phyloP scores from a whole-genome alignment of 140 eudicot species.

The Oenanthe javanica region DNA sequence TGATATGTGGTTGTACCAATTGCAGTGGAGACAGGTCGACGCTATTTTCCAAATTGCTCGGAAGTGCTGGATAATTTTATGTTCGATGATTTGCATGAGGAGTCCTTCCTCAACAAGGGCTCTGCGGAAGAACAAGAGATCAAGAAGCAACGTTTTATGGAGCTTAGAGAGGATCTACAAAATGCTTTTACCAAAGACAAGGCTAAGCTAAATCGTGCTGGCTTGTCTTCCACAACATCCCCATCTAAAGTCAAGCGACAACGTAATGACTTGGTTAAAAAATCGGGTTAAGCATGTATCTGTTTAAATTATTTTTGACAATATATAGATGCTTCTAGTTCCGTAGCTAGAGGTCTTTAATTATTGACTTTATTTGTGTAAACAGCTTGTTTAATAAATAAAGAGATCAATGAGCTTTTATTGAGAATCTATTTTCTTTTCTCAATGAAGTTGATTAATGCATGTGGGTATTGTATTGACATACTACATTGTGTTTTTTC shows the following conservation, averaged over 20 bases:
- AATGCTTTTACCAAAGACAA: slow-evolving; percentile 58
- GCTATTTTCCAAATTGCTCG: slow-evolving; percentile 61
- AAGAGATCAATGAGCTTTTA: no score
- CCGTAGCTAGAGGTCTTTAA: no score
- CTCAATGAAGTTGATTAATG: no score
- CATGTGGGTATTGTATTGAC: no score
- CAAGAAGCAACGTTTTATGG: slow-evolving; percentile 43
- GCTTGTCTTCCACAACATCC: slow-evolving; percentile 13
- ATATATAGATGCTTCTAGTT: no score
- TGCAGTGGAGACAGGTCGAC: slow-evolving; percentile 54
- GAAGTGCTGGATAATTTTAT: slow-evolving; percentile 57
- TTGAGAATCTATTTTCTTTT: no score
- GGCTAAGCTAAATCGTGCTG: slow-evolving; percentile 31
- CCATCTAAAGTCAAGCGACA: slow-evolving; percentile 14
- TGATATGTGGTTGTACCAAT: neutral
- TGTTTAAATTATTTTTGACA: neutral
- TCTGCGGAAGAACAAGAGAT: slow-evolving; percentile 45
- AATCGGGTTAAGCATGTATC: neutral
- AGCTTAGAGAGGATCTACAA: slow-evolving; percentile 50
- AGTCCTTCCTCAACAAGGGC: slow-evolving; percentile 41
- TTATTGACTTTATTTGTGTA: no score
- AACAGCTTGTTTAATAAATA: no score
- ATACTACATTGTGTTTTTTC: no score
- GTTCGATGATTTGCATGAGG: slow-evolving; percentile 48
- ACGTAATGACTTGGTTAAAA: slow-evolving; percentile 20